Conservation (phyloP, 139 green algal genomes). For the Chlamydomonas sphaeroides region DNA sequence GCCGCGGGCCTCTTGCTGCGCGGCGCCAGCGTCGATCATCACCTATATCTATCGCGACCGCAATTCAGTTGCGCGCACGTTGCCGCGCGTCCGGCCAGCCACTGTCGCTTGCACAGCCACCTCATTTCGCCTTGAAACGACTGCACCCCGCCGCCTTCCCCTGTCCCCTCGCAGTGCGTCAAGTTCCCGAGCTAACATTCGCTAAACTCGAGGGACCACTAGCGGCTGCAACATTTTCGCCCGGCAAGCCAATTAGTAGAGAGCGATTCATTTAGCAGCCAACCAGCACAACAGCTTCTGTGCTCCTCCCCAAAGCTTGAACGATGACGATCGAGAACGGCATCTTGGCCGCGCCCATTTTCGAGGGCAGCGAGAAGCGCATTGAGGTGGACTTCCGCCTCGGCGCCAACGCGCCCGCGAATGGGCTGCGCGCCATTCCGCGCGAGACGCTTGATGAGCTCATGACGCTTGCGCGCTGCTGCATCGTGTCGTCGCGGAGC, state of each 20-base stretch:
- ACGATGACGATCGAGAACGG: background rate
- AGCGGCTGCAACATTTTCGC: conserved; percentile 28
- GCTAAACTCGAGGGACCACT: conserved; percentile 6
- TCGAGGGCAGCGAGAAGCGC: conserved; percentile 96
- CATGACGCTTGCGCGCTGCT: conserved; percentile 87
- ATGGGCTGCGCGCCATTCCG: conserved; percentile 77
- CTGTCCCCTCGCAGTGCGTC: conserved; percentile 31
- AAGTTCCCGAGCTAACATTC: conserved; percentile 47
- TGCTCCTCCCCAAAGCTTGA: conserved; percentile 22
- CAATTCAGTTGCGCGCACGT: no score
- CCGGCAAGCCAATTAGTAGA: conserved; percentile 39
- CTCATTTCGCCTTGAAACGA: no score
- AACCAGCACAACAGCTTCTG: no score
- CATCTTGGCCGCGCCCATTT: conserved; percentile 54
- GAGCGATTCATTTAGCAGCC: conserved; percentile 29
- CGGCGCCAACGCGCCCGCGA: conserved; percentile 30
- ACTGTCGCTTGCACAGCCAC: no score
- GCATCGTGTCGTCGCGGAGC: conserved; percentile 87
- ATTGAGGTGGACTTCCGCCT: conserved; percentile 88
- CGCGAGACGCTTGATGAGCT: conserved; percentile 80
- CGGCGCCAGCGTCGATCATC: no score
- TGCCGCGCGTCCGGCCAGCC: no score
- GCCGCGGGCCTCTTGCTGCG: no score
- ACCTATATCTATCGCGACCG: no score
- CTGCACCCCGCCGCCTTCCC: background rate